These are phyloP conservation scores for Brassica nigra DNA, from an alignment of 345 rosid genomes.

Conservation along the genomic window DNA sequence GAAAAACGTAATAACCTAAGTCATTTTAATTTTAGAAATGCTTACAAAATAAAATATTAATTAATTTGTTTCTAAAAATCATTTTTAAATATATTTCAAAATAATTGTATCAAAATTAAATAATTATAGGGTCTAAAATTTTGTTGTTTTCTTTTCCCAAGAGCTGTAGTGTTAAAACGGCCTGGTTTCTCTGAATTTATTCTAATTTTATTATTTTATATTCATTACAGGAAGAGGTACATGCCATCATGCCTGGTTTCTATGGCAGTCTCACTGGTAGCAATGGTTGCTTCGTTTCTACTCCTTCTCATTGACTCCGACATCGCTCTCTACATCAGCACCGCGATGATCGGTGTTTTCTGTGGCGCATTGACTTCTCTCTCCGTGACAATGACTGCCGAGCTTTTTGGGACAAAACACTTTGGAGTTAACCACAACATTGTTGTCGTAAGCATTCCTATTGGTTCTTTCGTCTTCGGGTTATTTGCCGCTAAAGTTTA, in stretches of 20 bases:
- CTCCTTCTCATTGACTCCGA: conserved; percentile 49
- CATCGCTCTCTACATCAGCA: conserved; percentile 57
- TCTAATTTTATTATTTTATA: neutral
- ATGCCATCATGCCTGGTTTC: conserved; percentile 56
- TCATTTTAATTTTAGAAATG: too few species aligned
- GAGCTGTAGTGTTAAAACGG: too few species aligned
- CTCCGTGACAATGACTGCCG: conserved; percentile 65
- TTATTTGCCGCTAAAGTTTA: conserved; percentile 67
- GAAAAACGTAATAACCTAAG: too few species aligned
- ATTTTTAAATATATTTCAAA: too few species aligned
- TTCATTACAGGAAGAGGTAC: conserved; percentile 33
- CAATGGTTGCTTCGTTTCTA: conserved; percentile 64
- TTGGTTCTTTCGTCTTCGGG: conserved; percentile 78
- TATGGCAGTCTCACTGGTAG: conserved; percentile 56
- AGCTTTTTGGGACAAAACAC: conserved; percentile 70
- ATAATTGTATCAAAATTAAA: too few species aligned
- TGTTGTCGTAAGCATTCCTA: conserved; percentile 70
- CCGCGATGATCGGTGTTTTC: conserved; percentile 65
- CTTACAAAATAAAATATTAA: too few species aligned
- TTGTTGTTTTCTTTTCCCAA: too few species aligned
- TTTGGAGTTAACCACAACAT: conserved; percentile 84
- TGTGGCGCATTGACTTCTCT: conserved; percentile 78
- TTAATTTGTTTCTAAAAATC: too few species aligned
- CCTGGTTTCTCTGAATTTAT: conserved; percentile 5
- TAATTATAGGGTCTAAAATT: too few species aligned